Conservation (phyloP, 2,329 filamentous ascomycete genomes). For the Rasamsonia emersonii region DNA sequence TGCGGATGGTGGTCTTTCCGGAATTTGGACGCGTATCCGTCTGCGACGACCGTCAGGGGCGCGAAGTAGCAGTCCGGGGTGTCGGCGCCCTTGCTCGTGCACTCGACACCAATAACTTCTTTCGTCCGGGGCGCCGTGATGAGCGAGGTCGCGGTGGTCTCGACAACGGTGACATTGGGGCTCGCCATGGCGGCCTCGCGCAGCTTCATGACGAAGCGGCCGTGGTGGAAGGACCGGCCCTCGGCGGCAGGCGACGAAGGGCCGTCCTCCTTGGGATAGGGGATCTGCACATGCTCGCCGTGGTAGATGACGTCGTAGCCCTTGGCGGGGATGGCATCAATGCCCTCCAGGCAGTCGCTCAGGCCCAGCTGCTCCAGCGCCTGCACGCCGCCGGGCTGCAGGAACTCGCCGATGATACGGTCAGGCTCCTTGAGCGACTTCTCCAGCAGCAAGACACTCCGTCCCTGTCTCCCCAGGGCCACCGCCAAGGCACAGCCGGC, state of each 20-base stretch:
- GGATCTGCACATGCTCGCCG: constrained; percentile 62
- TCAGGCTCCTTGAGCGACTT: constrained; percentile 84
- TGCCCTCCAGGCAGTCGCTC: constrained; percentile 71
- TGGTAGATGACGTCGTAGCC: constrained; percentile 87
- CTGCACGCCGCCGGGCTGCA: constrained; percentile 83
- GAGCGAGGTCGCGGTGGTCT: constrained; percentile 73
- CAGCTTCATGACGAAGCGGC: constrained; percentile 78
- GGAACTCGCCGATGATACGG: constrained; percentile 87
- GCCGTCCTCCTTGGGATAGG: constrained; percentile 59
- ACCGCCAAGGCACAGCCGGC: constrained; percentile 81
- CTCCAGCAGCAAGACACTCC: constrained; percentile 85
- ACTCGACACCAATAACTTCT: constrained; percentile 76
- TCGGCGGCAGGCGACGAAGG: constrained; percentile 49
- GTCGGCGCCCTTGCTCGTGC: constrained; percentile 59
- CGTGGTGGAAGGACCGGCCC: constrained; percentile 86
- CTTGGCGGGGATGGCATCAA: constrained; percentile 73
- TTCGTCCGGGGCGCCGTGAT: constrained; percentile 60
- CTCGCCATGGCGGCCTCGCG: constrained; percentile 65
- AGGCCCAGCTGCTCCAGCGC: constrained; percentile 76
- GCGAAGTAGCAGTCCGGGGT: constrained; percentile 75
- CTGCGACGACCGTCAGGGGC: constrained; percentile 76
- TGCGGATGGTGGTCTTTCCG: constrained; percentile 66
- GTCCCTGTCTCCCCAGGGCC: constrained; percentile 76
- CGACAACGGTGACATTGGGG: constrained; percentile 80
- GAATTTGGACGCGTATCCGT: constrained; percentile 90